phyloP scores from a whole-genome alignment of 805 yeast genomes.

The Spathaspora sp. region DNA sequence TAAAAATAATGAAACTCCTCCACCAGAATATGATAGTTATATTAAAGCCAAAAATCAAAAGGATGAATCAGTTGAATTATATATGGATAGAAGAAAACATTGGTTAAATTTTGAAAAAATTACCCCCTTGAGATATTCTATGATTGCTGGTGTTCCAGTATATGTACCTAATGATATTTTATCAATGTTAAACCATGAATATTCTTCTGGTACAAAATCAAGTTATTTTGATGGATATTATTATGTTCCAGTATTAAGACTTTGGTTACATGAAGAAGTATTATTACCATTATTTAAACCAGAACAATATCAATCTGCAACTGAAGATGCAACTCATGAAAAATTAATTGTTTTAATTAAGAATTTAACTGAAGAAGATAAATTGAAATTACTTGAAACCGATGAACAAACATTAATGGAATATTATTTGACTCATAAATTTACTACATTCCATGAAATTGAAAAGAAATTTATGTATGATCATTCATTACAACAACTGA shows the following conservation, averaged over 20 bases:
- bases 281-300: conserved; percentile 12
- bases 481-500: conserved; percentile 15
- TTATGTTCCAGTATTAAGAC: conserved; percentile 21
- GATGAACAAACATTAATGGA: conserved; percentile 21
- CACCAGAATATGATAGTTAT: conserved; percentile 14
- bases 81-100: conserved; percentile 32
- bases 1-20: conserved; percentile 15
- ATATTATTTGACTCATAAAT: conserved; percentile 23
- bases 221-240: conserved; percentile 17
- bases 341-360: conserved; percentile 11
- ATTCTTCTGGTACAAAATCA: conserved; percentile 19
- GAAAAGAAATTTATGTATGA: conserved; percentile 19
- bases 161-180: conserved; percentile 25
- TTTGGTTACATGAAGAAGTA: conserved; percentile 17
- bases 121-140: conserved; percentile 49
- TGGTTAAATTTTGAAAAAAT: conserved; percentile 33
- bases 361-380: conserved; percentile 18
- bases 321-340: conserved; percentile 9
- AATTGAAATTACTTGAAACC: conserved; percentile 16
- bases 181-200: conserved; percentile 24
- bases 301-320: conserved; percentile 8
- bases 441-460: conserved; percentile 20
- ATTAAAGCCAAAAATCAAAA: conserved; percentile 16
- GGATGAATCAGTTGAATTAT: conserved; percentile 17
- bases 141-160: conserved; percentile 51